A percentile compares a stretch with the other conserved stretches of the same genome.
Conservation (phyloP, 805 yeast species). For the Candida schatavii region DNA sequence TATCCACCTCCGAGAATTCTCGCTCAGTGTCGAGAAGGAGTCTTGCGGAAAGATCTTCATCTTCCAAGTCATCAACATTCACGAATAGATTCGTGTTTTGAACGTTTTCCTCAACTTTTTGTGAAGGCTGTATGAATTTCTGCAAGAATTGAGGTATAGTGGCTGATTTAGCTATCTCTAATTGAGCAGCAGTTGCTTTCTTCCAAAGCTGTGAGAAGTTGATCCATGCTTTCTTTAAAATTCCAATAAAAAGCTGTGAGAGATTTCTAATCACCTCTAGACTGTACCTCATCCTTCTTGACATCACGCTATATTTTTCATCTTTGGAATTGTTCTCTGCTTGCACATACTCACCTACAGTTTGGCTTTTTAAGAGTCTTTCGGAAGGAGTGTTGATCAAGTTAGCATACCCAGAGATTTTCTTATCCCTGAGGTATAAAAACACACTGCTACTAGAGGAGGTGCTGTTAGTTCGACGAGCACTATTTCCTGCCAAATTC, state of each 20-base stretch:
- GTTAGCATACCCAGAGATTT: conserved; percentile 20
- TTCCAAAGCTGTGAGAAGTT: conserved; percentile 1
- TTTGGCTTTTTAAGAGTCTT: conserved; percentile 4
- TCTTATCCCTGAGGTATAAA: background rate
- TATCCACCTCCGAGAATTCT: conserved; percentile 37
- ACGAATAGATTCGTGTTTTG: background rate
- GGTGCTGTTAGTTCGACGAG: background rate
- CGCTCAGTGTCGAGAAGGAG: conserved; percentile 2
- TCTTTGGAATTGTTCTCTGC: background rate
- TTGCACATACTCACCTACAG: background rate
- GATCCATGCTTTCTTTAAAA: background rate
- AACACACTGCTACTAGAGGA: background rate
- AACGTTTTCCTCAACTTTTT: background rate
- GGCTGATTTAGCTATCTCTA: conserved; percentile 13
- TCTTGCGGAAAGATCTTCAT: background rate
- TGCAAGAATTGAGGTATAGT: background rate
- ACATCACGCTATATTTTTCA: background rate
- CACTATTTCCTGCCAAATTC: background rate
- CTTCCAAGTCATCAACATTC: conserved; percentile 1
- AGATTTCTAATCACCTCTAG: background rate
- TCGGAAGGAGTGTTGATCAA: conserved; percentile 23
- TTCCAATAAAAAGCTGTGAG: background rate
- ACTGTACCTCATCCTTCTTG: background rate
- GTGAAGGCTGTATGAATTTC: background rate
- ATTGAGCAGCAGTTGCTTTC: conserved; percentile 17